A percentile compares a stretch with the other conserved stretches of the same genome.
Evolutionary conservation across 2,329 filamentous ascomycete genomes (phyloP).

Genomic region (Calonectria pseudoturangicola): DNA sequence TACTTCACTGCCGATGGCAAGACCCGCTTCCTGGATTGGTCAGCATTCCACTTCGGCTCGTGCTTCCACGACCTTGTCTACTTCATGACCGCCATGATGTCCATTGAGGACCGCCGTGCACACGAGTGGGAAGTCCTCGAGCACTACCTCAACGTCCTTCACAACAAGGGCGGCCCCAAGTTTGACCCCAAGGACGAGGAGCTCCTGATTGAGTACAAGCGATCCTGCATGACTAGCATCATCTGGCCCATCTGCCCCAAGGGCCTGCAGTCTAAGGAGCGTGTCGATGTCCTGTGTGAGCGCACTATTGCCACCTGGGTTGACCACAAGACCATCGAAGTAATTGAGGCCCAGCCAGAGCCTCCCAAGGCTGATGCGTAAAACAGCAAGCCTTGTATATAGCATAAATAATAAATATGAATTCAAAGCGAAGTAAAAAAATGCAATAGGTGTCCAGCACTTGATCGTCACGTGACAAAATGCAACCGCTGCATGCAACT

Average conservation of each 20-base stretch:
- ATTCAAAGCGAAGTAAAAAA: background rate
- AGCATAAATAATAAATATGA: conserved; percentile 7
- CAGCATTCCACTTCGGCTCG: conserved; percentile 63
- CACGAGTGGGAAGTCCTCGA: conserved; percentile 59
- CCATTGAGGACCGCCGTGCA: conserved; percentile 61
- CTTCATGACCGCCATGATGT: conserved; percentile 62
- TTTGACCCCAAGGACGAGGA: conserved; percentile 31
- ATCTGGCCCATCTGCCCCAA: conserved; percentile 29
- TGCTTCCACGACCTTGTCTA: conserved; percentile 66
- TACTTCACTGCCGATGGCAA: conserved; percentile 60
- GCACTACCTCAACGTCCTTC: conserved; percentile 45
- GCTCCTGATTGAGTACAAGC: conserved; percentile 16
- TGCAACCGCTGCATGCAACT: background rate
- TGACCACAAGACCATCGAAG: conserved; percentile 19
- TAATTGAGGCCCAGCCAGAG: conserved; percentile 23
- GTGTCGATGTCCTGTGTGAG: conserved; percentile 20
- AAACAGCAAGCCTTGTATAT: background rate
- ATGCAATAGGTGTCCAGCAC: no score
- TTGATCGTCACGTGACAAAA: background rate
- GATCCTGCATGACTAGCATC: conserved; percentile 25
- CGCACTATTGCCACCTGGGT: conserved; percentile 23
- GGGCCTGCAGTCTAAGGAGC: conserved; percentile 24
- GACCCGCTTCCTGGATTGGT: conserved; percentile 66
- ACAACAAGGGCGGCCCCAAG: conserved; percentile 43
- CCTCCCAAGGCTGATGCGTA: conserved; percentile 10